Percentiles rank a stretch among this genome's conserved stretches.
phyloP scores from a whole-genome alignment of 2,329 filamentous ascomycete species.

The Stachybotrys elegans region DNA sequence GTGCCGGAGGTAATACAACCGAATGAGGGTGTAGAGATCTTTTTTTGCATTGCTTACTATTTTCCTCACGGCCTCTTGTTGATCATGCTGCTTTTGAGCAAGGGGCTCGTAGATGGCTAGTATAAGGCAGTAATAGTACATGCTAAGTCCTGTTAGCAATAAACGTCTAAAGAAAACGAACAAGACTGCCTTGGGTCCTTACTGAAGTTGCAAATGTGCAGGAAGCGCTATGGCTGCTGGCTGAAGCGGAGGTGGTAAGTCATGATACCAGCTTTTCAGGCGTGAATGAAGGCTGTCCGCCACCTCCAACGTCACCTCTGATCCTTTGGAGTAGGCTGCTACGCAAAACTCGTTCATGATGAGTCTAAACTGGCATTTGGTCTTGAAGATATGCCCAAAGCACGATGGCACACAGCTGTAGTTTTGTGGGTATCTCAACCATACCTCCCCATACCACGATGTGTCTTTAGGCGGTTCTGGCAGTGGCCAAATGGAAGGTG shows the following conservation, averaged over 20 bases:
- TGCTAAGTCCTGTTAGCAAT: constrained; percentile 10
- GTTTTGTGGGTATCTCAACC: constrained; percentile 27
- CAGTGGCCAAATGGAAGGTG: constrained; percentile 22
- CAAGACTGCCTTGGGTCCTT: constrained; percentile 10
- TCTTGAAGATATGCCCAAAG: constrained; percentile 23
- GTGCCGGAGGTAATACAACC: constrained; percentile 25
- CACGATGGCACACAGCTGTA: constrained; percentile 13
- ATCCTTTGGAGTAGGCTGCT: constrained; percentile 9
- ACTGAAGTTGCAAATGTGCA: constrained; percentile 31
- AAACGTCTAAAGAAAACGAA: too few relatives aligned
- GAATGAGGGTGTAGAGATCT: constrained; percentile 17
- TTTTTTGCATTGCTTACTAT: constrained; percentile 16
- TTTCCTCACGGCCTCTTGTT: constrained; percentile 4
- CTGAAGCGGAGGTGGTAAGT: constrained; percentile 18
- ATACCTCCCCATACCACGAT: constrained; percentile 29
- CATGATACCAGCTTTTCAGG: constrained; percentile 21
- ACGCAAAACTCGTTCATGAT: constrained; percentile 28
- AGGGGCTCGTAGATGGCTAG: constrained; percentile 22
- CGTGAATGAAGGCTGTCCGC: constrained; percentile 14
- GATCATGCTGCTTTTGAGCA: neutral
- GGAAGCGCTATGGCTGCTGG: constrained; percentile 25
- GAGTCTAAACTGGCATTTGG: constrained; percentile 20
- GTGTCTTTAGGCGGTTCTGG: constrained; percentile 18
- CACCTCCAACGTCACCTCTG: constrained; percentile 10
- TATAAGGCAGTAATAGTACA: constrained; percentile 19